Evolutionary conservation across 1,284 basidiomycete genomes (phyloP).

Genomic region (Trichosporon faecale): DNA sequence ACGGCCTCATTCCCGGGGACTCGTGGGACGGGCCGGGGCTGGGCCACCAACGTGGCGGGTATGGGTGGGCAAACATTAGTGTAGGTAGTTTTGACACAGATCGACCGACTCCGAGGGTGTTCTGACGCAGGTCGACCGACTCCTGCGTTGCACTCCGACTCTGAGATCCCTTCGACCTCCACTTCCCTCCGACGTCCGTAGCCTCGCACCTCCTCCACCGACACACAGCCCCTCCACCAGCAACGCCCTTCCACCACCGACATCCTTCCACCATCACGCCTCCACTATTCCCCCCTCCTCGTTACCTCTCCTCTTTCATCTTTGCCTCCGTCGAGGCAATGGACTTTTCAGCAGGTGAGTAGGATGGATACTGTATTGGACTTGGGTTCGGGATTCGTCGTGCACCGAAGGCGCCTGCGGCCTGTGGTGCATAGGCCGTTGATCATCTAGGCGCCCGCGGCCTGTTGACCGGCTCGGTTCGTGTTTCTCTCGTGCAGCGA

Average conservation of each 20-base stretch:
- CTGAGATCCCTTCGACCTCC: not conserved
- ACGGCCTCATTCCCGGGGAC: no score
- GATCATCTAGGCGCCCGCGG: no score
- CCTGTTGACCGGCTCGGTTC: no score
- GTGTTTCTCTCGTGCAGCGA: no score
- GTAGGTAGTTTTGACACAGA: not conserved
- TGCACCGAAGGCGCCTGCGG: no score
- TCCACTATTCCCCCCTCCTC: not conserved
- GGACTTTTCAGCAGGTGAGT: not conserved
- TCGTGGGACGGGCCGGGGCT: not conserved
- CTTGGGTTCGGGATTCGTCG: not conserved
- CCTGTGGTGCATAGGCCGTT: no score
- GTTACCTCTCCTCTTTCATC: not conserved
- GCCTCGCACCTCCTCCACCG: not conserved
- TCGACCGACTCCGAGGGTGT: no score
- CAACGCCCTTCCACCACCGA: not conserved
- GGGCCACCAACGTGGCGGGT: not conserved
- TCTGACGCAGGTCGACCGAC: no score
- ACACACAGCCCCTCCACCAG: not conserved
- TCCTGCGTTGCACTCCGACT: no score
- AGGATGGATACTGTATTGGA: not conserved
- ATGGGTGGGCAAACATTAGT: not conserved
- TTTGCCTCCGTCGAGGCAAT: not conserved
- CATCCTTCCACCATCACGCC: not conserved
- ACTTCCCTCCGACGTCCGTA: not conserved